Conservation (phyloP, 2,329 filamentous ascomycete species). For the Calonectria ilicicola region DNA sequence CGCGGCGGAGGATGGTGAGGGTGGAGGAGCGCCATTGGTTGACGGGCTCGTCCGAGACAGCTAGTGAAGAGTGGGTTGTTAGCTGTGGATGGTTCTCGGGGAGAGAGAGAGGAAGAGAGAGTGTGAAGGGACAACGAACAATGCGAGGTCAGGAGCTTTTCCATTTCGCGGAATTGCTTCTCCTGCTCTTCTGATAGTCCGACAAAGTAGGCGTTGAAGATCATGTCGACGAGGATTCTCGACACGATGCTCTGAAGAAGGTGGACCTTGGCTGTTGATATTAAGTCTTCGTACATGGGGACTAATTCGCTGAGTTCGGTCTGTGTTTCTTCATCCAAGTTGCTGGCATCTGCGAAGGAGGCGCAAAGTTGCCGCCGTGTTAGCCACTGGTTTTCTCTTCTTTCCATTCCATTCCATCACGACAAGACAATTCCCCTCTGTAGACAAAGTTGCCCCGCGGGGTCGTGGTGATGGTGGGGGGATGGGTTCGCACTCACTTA, state of each 20-base stretch:
- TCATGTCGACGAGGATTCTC: constrained; percentile 67
- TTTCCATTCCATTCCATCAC: neutral
- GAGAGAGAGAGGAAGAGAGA: too few relatives aligned
- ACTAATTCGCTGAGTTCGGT: constrained; percentile 61
- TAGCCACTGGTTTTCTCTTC: neutral
- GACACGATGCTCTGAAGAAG: constrained; percentile 73
- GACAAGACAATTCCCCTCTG: neutral
- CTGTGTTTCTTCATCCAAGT: constrained; percentile 54
- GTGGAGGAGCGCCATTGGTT: constrained; percentile 78
- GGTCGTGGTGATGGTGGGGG: too few relatives aligned
- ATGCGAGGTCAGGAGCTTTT: constrained; percentile 48
- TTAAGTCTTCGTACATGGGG: constrained; percentile 69
- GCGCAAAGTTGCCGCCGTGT: neutral
- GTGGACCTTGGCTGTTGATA: constrained; percentile 67
- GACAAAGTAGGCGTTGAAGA: constrained; percentile 74
- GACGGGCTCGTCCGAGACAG: constrained; percentile 63
- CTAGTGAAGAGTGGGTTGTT: constrained; percentile 26
- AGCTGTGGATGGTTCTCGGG: constrained; percentile 2
- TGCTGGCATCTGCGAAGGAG: constrained; percentile 55
- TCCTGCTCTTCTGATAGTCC: constrained; percentile 69
- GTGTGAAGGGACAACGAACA: constrained; percentile 31
- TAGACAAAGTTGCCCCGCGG: too few relatives aligned
- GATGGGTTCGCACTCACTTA: constrained; percentile 56
- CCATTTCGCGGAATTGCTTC: constrained; percentile 60
- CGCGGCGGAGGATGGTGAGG: constrained; percentile 68